These are phyloP conservation scores for Elsinoe fawcettii DNA, from an alignment of 2,329 filamentous ascomycete genomes.

Conservation along the genomic window DNA sequence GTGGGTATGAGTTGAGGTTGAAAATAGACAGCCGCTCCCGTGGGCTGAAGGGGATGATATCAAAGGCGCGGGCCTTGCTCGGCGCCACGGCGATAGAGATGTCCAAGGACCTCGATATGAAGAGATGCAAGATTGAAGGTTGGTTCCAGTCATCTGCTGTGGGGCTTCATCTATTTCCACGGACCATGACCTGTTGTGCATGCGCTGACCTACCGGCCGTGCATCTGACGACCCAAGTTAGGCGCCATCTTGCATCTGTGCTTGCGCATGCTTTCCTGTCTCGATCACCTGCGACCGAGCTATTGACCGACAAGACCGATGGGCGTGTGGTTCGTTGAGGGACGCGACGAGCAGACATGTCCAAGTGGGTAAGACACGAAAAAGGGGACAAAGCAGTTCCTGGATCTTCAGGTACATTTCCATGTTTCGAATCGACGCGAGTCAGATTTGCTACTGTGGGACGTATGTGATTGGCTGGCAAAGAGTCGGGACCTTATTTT, in stretches of 20 bases:
- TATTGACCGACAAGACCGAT: neutral
- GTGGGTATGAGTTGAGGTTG: neutral
- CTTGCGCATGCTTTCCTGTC: conserved; percentile 3
- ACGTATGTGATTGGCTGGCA: neutral
- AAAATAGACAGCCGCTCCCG: neutral
- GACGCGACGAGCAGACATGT: neutral
- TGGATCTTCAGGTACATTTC: conserved; percentile 11
- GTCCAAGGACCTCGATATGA: neutral
- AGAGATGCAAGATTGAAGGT: conserved; percentile 5
- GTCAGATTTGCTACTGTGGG: neutral
- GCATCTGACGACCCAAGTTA: neutral
- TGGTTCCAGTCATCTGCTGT: neutral
- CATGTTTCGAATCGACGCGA: conserved; percentile 9
- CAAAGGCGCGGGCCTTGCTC: neutral
- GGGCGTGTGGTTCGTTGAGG: neutral
- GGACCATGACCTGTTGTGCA: neutral
- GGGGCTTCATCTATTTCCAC: conserved; percentile 1
- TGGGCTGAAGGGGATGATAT: neutral
- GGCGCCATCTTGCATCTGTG: neutral
- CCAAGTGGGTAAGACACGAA: neutral
- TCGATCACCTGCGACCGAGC: neutral
- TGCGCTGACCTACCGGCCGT: neutral
- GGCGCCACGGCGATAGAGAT: conserved; percentile 2
- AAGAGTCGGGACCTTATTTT: neutral
- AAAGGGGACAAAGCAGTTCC: neutral